These are phyloP conservation scores for Lolium perenne DNA, from an alignment of 176 grass and related monocot genomes.

Conservation along the genomic window DNA sequence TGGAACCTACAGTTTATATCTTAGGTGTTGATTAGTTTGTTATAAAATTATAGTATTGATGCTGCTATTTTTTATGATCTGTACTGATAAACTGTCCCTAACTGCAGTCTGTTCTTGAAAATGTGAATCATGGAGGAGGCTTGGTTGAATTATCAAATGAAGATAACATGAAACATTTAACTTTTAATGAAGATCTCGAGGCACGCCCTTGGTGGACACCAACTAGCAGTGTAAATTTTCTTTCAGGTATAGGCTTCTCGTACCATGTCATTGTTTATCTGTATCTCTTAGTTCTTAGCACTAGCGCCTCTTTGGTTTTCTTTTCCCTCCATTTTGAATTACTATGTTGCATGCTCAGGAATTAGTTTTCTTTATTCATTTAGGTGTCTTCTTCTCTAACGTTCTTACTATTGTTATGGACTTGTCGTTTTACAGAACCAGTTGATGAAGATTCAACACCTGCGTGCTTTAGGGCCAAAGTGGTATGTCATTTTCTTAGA, in stretches of 20 bases:
- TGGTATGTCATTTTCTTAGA: slow-evolving; percentile 51
- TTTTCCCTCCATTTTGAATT: slow-evolving; percentile 15
- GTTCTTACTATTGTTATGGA: slow-evolving; percentile 21
- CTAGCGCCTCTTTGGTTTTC: neutral
- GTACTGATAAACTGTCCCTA: slow-evolving; percentile 22
- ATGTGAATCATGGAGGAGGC: slow-evolving; percentile 59
- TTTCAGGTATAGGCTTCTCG: slow-evolving; percentile 62
- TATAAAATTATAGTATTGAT: slow-evolving; percentile 1
- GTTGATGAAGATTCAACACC: slow-evolving; percentile 62
- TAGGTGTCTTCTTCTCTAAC: neutral
- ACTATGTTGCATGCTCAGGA: slow-evolving; percentile 18
- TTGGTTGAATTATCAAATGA: slow-evolving; percentile 79
- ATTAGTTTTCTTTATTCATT: slow-evolving; percentile 29
- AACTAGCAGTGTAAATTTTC: slow-evolving; percentile 73
- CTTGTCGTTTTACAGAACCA: slow-evolving; percentile 58
- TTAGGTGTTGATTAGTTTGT: slow-evolving; percentile 2
- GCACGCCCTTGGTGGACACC: slow-evolving; percentile 94
- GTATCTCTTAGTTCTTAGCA: slow-evolving; percentile 9
- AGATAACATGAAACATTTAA: slow-evolving; percentile 69
- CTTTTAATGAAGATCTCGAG: slow-evolving; percentile 88
- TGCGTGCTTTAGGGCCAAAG: slow-evolving; percentile 60
- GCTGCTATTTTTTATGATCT: neutral
- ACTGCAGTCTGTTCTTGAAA: slow-evolving; percentile 70
- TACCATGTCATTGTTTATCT: neutral
- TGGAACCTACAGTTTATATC: neutral